phyloP scores from a whole-genome alignment of 2,329 filamentous ascomycete genomes.

The Neopestalotiopsis clavispora region DNA sequence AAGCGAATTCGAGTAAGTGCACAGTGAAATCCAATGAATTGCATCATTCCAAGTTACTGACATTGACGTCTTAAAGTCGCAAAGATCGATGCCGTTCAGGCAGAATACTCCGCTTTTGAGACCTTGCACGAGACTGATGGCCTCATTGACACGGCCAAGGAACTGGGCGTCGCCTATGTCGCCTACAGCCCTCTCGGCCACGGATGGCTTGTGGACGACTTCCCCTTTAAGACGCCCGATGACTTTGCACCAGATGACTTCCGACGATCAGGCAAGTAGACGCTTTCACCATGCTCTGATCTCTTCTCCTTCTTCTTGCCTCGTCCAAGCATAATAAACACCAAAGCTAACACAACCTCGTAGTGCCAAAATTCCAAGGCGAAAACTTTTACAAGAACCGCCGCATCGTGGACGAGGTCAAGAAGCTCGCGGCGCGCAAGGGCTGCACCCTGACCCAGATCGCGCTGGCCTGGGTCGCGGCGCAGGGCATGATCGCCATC shows the following conservation, averaged over 20 bases:
- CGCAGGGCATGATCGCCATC: constrained; percentile 23
- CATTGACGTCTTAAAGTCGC: constrained; percentile 39
- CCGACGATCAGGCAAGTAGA: constrained; percentile 40
- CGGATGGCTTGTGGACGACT: constrained; percentile 51
- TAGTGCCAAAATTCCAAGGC: constrained; percentile 42
- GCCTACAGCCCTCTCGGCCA: constrained; percentile 52
- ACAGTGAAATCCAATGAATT: not conserved
- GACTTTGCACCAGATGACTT: constrained; percentile 50
- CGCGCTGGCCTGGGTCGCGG: constrained; percentile 41
- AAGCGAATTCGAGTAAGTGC: constrained; percentile 46
- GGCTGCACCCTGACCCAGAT: constrained; percentile 38
- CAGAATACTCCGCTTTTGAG: constrained; percentile 44
- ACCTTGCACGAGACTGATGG: constrained; percentile 27
- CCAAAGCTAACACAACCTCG: not conserved
- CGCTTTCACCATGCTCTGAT: too few relatives aligned
- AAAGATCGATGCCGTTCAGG: constrained; percentile 51
- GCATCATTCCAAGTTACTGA: not conserved
- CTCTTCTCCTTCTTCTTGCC: too few relatives aligned
- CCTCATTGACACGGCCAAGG: constrained; percentile 17
- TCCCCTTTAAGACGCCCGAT: constrained; percentile 45
- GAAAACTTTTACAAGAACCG: constrained; percentile 51
- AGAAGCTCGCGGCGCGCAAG: constrained; percentile 41
- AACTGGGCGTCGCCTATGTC: constrained; percentile 42
- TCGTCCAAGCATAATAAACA: too few relatives aligned
- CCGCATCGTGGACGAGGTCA: constrained; percentile 45